Base-by-base conservation (phyloP, 345 rosid genomes). In the Moringa oleifera region DNA sequence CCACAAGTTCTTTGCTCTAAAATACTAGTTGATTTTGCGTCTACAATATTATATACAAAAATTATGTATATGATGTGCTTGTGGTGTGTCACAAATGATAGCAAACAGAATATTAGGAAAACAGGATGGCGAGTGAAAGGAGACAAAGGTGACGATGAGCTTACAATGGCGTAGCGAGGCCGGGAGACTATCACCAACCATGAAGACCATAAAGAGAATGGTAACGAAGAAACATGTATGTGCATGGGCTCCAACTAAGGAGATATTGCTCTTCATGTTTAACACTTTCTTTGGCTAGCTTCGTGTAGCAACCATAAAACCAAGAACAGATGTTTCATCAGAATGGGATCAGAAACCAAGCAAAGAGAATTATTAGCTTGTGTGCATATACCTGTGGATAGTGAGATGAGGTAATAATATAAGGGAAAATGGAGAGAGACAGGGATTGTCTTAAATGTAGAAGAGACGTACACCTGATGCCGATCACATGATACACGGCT, bases 401-500 rank as follows among this genome's bases (percentile, higher is more conserved):
- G 19, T 23, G 24, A 56, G 23, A 60, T 33, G 9, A 23, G 58
- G 25, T 68, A 53, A 67, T 63, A 54, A 61, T 51, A 58, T 22
- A 45, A 53, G 47, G 15, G 15, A 19, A 49, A 33, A 62, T 31
- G 4, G 36, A 65, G 54, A 37, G 19, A 67, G 62, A 45, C 45
- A 51, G 61, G 55, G 58, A 33, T 33, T 33, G 11, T 17, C 70
- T 62, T 80, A 64, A 85, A 85, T 78, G 81, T 23, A 23, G 58
- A 63, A 58, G 56, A 68, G 45, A 45, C 65, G 77, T 70, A 72
- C 80, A 72, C 62, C 81, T 71, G 83, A 75, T 63, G 49, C 55
- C 73, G 59, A 61, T 87, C 97, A 85, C 92, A 81, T 87, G 97
- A 87, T 85, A 74, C 92, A 58, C 73, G 87, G 65, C 84, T 9